Conservation (phyloP, 1,284 basidiomycete genomes). For the Tausonia pullulans region DNA sequence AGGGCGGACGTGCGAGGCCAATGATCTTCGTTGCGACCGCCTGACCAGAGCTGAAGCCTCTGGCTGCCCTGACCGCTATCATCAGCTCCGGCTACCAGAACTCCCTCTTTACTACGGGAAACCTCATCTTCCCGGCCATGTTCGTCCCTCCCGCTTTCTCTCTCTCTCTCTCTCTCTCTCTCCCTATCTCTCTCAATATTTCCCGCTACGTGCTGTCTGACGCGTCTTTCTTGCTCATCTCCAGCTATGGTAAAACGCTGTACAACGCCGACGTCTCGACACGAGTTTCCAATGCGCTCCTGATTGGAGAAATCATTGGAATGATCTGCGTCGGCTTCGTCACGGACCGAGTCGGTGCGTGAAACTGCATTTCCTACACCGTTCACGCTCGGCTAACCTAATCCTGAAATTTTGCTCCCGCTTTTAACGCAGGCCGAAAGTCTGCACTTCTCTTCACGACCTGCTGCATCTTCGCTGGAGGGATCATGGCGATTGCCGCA, state of each 20-base stretch:
- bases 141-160: not conserved
- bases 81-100: conserved; percentile 10
- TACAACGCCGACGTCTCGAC: conserved; percentile 50
- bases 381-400: not conserved
- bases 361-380: too few species aligned
- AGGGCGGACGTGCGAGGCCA: too few species aligned
- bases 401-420: not conserved
- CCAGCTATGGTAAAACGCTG: not conserved
- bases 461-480: conserved; percentile 52
- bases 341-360: conserved; percentile 51
- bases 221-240: not conserved
- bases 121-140: conserved; percentile 1
- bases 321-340: conserved; percentile 53
- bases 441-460: conserved; percentile 56
- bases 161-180: too few species aligned
- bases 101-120: not conserved
- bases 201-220: too few species aligned
- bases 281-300: conserved; percentile 54
- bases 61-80: too few species aligned
- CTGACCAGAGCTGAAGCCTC: too few species aligned
- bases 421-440: conserved; percentile 38
- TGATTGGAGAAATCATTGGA: conserved; percentile 57
- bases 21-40: too few species aligned
- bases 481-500: conserved; percentile 54
- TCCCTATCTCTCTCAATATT: too few species aligned